These are phyloP conservation scores for Pichia sp. DNA, from an alignment of 1,139 yeast species.

Conservation along the genomic window DNA sequence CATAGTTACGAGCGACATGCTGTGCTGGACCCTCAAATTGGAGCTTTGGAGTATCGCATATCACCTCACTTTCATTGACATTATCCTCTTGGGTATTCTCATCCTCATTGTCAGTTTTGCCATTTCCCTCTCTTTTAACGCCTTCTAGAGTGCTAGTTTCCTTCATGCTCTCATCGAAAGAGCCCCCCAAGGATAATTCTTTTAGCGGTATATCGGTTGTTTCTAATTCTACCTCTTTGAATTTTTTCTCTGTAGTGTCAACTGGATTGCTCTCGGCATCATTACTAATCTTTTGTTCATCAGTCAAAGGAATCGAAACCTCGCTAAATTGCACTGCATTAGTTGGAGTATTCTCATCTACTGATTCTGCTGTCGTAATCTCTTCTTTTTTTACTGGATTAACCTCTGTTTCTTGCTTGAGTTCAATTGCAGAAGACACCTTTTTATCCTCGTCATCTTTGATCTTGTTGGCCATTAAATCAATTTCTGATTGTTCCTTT, in stretches of 20 bases:
- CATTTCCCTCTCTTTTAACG: too few relatives aligned
- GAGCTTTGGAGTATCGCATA: constrained; percentile 10
- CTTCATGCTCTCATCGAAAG: too few relatives aligned
- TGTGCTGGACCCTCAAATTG: constrained; percentile 64
- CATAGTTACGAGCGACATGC: constrained; percentile 46
- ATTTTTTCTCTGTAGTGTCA: too few relatives aligned
- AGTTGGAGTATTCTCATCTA: not conserved
- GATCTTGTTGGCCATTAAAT: not conserved
- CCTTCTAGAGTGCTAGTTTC: too few relatives aligned
- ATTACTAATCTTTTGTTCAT: not conserved
- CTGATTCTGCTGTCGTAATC: not conserved
- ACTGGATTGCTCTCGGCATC: not conserved
- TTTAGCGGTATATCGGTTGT: too few relatives aligned
- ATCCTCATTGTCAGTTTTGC: too few relatives aligned
- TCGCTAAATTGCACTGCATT: not conserved
- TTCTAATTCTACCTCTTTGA: too few relatives aligned
- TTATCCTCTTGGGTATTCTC: too few relatives aligned
- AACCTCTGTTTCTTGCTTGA: not conserved
- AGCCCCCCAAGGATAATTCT: too few relatives aligned
- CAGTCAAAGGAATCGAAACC: not conserved
- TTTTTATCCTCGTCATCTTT: constrained; percentile 1
- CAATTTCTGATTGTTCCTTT: not conserved
- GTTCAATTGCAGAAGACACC: not conserved
- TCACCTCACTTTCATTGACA: too few relatives aligned
- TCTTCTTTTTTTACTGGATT: not conserved